These are phyloP conservation scores for Hibiscus syriacus DNA, from an alignment of 345 rosid genomes.

Conservation along the genomic window DNA sequence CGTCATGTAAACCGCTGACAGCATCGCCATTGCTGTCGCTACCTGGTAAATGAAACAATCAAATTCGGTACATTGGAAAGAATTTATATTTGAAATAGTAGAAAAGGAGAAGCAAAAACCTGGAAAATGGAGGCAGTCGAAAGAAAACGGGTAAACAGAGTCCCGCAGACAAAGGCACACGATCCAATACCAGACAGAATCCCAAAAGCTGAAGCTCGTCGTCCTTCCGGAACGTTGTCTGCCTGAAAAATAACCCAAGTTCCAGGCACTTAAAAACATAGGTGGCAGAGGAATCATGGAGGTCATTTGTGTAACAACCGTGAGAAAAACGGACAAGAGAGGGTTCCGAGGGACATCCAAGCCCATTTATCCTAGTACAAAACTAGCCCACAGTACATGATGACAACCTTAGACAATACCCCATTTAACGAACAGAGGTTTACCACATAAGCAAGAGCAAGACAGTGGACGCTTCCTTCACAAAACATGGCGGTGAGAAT, in stretches of 20 bases:
- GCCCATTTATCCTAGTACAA: not conserved
- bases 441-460: slow-evolving; percentile 90
- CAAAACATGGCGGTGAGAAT: slow-evolving; percentile 65
- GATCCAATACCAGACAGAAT: slow-evolving; percentile 70
- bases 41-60: slow-evolving; percentile 28
- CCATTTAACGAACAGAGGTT: not conserved
- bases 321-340: too few species aligned
- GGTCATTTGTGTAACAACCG: too few species aligned
- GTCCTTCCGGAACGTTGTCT: slow-evolving; percentile 54
- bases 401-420: not conserved
- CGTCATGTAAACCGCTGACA: slow-evolving; percentile 50
- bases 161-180: slow-evolving; percentile 73
- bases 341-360: not conserved
- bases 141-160: slow-evolving; percentile 67
- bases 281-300: too few species aligned
- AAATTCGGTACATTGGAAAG: not conserved
- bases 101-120: slow-evolving; percentile 22
- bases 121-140: slow-evolving; percentile 68
- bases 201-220: slow-evolving; percentile 65
- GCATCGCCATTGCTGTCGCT: slow-evolving; percentile 39
- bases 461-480: slow-evolving; percentile 80
- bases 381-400: not conserved
- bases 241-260: slow-evolving; percentile 40
- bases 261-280: not conserved
- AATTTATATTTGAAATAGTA: not conserved